A percentile compares a stretch with the other conserved stretches of the same genome.
Conservation (phyloP, 306 rosid genomes). For the Trichosanthes cucumerina region DNA sequence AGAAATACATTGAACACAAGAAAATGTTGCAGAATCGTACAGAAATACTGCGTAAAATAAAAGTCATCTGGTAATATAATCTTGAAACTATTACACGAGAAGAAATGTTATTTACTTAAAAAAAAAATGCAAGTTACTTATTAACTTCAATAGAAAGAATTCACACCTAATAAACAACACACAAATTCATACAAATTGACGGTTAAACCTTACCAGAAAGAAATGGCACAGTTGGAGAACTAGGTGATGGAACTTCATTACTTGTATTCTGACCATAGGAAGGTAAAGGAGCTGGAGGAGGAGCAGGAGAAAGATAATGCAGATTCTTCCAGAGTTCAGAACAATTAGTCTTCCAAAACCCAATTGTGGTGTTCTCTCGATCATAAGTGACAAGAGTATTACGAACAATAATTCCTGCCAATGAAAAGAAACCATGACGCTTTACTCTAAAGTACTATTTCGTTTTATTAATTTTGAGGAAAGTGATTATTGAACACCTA, state of each 20-base stretch:
- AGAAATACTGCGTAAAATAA: background rate
- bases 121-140: background rate
- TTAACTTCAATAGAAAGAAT: background rate
- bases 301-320: constrained; percentile 21
- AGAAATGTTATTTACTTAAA: background rate
- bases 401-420: constrained; percentile 40
- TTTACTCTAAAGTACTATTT: background rate
- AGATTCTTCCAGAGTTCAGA: constrained; percentile 37
- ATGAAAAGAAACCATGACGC: background rate
- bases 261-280: constrained; percentile 10
- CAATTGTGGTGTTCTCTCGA: constrained; percentile 28
- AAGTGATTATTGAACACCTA: background rate
- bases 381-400: constrained; percentile 47
- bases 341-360: constrained; percentile 45
- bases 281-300: constrained; percentile 15
- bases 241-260: constrained; percentile 16
- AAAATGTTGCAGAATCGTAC: background rate
- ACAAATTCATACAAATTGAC: background rate
- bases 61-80: background rate
- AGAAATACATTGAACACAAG: background rate
- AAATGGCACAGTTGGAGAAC: constrained; percentile 15
- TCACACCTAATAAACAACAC: background rate
- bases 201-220: constrained; percentile 21
- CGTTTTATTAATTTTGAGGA: background rate
- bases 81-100: background rate